Percentiles rank a stretch among this genome's conserved stretches.
Evolutionary conservation across 352 stramenopile genomes (phyloP).

Genomic region (Phytophthora hibernalis): DNA sequence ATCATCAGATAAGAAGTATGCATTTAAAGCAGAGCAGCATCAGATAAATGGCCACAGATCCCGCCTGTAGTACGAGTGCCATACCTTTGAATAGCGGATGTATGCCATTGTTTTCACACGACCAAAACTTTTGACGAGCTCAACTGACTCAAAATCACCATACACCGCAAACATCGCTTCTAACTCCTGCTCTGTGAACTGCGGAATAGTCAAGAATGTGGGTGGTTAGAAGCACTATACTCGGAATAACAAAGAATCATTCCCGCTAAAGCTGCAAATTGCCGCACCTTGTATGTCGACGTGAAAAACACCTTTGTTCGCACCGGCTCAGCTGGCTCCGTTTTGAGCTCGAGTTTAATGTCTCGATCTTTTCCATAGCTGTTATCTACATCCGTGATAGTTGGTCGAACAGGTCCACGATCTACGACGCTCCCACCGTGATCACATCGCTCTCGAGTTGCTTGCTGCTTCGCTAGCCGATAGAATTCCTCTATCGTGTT

Average conservation of each 20-base stretch:
- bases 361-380: slow-evolving; percentile 20
- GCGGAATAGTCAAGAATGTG: not conserved
- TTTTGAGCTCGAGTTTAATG: slow-evolving; percentile 31
- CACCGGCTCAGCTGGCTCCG: slow-evolving; percentile 16
- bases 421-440: slow-evolving; percentile 18
- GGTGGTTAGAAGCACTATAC: slow-evolving; percentile 1
- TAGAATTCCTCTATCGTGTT: slow-evolving; percentile 41
- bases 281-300: slow-evolving; percentile 68
- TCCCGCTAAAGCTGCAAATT: not conserved
- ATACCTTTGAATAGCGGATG: slow-evolving; percentile 69
- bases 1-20: not conserved
- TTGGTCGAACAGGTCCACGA: slow-evolving; percentile 5
- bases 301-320: slow-evolving; percentile 73
- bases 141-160: slow-evolving; percentile 71
- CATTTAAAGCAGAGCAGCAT: slow-evolving; percentile 15
- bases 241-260: not conserved
- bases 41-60: slow-evolving; percentile 3
- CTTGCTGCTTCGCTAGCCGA: slow-evolving; percentile 52
- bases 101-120: slow-evolving; percentile 90
- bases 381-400: slow-evolving; percentile 18
- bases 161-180: slow-evolving; percentile 87
- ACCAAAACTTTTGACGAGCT: slow-evolving; percentile 79
- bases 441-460: slow-evolving; percentile 31
- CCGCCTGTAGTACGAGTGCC: not conserved
- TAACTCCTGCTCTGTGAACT: slow-evolving; percentile 84